Evolutionary conservation across 192 early-diverging fungal species (phyloP).

Genomic region (Spinellus fusiger): DNA sequence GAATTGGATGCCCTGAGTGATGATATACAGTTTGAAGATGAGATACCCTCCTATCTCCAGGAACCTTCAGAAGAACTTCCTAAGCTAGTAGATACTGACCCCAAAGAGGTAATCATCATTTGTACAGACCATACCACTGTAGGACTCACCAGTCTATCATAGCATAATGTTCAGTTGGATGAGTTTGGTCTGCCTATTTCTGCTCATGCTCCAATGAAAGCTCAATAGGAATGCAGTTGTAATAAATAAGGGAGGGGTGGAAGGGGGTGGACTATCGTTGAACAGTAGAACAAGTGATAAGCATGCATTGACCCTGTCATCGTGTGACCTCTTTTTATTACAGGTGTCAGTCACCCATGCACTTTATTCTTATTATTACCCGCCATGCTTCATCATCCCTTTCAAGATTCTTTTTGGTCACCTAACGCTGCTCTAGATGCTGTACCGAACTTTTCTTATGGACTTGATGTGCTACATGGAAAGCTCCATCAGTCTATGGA

Average conservation of each 20-base stretch:
- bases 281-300: too few relatives aligned
- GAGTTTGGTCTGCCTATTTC: constrained; percentile 45
- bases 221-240: constrained; percentile 14
- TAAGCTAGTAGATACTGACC: constrained; percentile 39
- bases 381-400: constrained; percentile 9
- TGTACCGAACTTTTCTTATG: constrained; percentile 34
- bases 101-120: constrained; percentile 34
- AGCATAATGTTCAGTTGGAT: constrained; percentile 36
- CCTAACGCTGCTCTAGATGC: constrained; percentile 10
- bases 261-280: neutral
- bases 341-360: neutral
- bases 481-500: constrained; percentile 42
- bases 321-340: too few relatives aligned
- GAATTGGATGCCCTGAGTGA: constrained; percentile 97
- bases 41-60: constrained; percentile 79
- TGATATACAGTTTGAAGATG: constrained; percentile 76
- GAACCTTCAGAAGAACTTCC: constrained; percentile 54
- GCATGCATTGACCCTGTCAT: too few relatives aligned
- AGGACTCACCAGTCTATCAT: neutral
- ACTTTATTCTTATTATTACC: neutral
- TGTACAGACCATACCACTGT: neutral
- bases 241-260: neutral
- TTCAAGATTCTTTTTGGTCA: constrained; percentile 23
- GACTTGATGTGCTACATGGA: constrained; percentile 43
- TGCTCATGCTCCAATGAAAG: constrained; percentile 44